Percentiles rank a stretch among this genome's conserved stretches.
These are phyloP conservation scores for Daldinia vernicosa DNA, from an alignment of 495 filamentous ascomycete genomes.

Conservation along the genomic window DNA sequence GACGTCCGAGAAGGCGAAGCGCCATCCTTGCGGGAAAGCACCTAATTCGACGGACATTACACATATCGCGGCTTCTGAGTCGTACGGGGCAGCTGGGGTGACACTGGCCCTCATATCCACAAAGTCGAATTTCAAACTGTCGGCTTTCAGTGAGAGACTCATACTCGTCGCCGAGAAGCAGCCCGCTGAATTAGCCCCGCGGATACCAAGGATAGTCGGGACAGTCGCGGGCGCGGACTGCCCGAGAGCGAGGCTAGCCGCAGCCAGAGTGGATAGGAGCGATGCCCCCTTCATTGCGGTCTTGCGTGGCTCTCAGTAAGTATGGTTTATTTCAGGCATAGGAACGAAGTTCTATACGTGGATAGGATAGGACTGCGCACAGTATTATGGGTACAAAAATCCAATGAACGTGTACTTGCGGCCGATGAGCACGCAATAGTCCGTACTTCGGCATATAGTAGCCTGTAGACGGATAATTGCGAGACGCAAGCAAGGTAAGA, in stretches of 20 bases:
- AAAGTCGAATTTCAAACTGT: slow-evolving; percentile 28
- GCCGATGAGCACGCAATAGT: slow-evolving; percentile 15
- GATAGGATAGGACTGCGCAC: not conserved
- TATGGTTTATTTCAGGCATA: not conserved
- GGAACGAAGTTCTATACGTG: not conserved
- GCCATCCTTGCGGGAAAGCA: slow-evolving; percentile 33
- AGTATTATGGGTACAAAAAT: not conserved
- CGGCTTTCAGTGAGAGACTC: slow-evolving; percentile 6
- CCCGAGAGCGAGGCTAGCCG: slow-evolving; percentile 11
- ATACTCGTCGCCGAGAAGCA: slow-evolving; percentile 38
- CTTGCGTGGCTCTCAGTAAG: not conserved
- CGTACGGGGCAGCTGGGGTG: slow-evolving; percentile 20
- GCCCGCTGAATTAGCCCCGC: slow-evolving; percentile 32
- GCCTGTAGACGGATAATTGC: slow-evolving; percentile 22
- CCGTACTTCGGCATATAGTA: slow-evolving; percentile 8
- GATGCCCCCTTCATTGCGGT: slow-evolving; percentile 10
- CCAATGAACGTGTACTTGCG: not conserved
- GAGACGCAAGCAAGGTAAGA: not conserved
- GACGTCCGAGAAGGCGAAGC: slow-evolving; percentile 28
- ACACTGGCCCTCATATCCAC: slow-evolving; percentile 40
- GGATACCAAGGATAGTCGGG: slow-evolving; percentile 36
- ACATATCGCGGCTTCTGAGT: slow-evolving; percentile 37
- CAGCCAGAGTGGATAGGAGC: slow-evolving; percentile 13
- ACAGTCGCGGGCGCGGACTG: slow-evolving; percentile 24
- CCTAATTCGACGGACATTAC: slow-evolving; percentile 34